Evolutionary conservation across 202 grass and related monocot species (phyloP), one percentile per base, ranked within the genome.

Genomic region (Cymbopogon flexuosus): DNA sequence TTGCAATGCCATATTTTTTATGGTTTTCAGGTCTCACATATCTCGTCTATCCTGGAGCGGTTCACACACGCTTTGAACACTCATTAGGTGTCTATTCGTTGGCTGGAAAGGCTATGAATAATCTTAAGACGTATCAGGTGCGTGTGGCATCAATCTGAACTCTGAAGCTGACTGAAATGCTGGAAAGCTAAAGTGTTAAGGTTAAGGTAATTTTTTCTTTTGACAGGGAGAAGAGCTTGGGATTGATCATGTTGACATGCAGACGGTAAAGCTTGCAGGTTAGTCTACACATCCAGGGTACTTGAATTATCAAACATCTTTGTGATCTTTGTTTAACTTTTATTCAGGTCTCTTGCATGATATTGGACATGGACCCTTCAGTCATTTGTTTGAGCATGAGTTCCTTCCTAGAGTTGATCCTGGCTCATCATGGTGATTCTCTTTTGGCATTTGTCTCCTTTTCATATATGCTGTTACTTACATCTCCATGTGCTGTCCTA

Each of bases 301-400:
- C 9, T 47, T 9, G 31, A 72, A 68, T 0, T 72, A 83, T 40
- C 47, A 42, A 15, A 65, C 74, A 70, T 58, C 37, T 82, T 77
- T 66, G 62, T 64, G 37, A 89, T 74, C 39, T 64, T 80, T 56
- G 16, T 19, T 62, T 69, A 65, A 75, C 79, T 82, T 43, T 10
- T 77, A 41, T 65, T 79, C 70, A 97, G 94, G 94, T 9, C 86
- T 97, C 36, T 75, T 97, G 73, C 94, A 97, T 86, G 94, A 97
- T 75, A 89, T 97, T 70, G 94, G 94, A 30, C 94, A 97, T 61
- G 94, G 94, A 0, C 94, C 94, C 76, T 97, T 97, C 68, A 97
- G 94, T 81, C 94, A 97, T 84, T 65, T 97, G 78, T 97, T 94
- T 91, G 94, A 97, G 81, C 91, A 90, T 83, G 94, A 89, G 68